Conservation (phyloP, 1,284 basidiomycete species). For the Tetrapyrgos nigripes region DNA sequence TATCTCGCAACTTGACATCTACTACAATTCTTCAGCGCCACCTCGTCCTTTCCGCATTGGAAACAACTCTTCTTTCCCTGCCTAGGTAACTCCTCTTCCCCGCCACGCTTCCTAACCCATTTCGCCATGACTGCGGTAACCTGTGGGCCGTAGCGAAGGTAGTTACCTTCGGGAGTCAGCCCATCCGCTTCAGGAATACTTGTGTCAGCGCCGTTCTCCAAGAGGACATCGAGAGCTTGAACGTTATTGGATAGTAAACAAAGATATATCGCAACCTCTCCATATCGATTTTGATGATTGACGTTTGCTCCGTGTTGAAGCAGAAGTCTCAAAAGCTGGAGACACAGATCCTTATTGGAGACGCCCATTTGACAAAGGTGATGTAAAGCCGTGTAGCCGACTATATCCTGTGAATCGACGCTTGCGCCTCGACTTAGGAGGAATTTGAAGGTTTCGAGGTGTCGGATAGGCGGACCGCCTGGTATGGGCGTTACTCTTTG, state of each 20-base stretch:
- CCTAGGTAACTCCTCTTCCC: constrained; percentile 41
- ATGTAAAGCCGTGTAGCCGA: constrained; percentile 55
- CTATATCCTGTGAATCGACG: constrained; percentile 51
- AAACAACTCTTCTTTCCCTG: constrained; percentile 44
- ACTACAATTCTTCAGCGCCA: constrained; percentile 47
- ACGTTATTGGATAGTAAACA: constrained; percentile 44
- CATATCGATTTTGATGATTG: constrained; percentile 53
- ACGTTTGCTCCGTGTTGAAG: constrained; percentile 50
- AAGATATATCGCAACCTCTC: constrained; percentile 48
- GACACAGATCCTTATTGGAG: constrained; percentile 32
- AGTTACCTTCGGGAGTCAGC: constrained; percentile 37
- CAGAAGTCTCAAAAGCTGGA: constrained; percentile 35
- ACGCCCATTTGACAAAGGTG: constrained; percentile 44
- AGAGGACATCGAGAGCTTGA: constrained; percentile 47
- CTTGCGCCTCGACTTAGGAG: constrained; percentile 51
- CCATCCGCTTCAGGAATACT: constrained; percentile 55
- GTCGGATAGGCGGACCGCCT: constrained; percentile 22
- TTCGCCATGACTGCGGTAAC: constrained; percentile 53
- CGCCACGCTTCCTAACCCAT: constrained; percentile 53
- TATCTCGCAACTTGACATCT: constrained; percentile 52
- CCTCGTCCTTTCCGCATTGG: constrained; percentile 32
- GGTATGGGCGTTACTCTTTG: constrained; percentile 37
- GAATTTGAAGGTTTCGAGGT: constrained; percentile 44
- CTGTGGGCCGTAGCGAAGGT: constrained; percentile 45
- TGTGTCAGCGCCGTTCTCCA: constrained; percentile 55